Evolutionary conservation across 2,329 filamentous ascomycete genomes (phyloP).

Genomic region (Colletotrichum sp.): DNA sequence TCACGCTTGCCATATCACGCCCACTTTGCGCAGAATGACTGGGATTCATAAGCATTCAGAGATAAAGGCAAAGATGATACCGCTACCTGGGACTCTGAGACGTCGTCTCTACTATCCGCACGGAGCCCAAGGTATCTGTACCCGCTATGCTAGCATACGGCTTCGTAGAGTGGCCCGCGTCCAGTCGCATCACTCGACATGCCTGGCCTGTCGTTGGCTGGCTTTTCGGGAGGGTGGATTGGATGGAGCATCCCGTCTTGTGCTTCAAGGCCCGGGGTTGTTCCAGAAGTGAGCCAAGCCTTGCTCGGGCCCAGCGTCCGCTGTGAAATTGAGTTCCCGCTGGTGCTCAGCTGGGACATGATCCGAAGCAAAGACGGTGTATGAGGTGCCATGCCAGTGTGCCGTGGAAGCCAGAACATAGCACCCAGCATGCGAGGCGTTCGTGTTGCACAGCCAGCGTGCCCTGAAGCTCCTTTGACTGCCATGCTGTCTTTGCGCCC

Average conservation of each 20-base stretch:
- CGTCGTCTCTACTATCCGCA: neutral
- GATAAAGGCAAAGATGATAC: neutral
- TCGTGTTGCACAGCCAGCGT: neutral
- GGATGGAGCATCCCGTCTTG: slow-evolving; percentile 15
- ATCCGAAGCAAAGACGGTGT: slow-evolving; percentile 19
- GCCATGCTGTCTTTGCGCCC: neutral
- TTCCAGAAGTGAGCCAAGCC: slow-evolving; percentile 15
- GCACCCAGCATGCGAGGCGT: neutral
- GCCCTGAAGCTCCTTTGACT: neutral
- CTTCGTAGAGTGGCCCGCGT: neutral
- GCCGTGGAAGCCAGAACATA: neutral
- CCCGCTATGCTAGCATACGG: neutral
- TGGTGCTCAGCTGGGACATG: slow-evolving; percentile 18
- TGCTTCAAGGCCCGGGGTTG: slow-evolving; percentile 13
- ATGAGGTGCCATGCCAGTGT: neutral
- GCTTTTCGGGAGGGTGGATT: slow-evolving; percentile 16
- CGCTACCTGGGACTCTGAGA: neutral
- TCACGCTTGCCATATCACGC: neutral
- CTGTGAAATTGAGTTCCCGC: slow-evolving; percentile 21
- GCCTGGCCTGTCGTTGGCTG: slow-evolving; percentile 11
- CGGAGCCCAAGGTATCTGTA: slow-evolving; percentile 4
- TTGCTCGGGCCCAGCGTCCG: slow-evolving; percentile 4
- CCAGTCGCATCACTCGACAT: slow-evolving; percentile 17
- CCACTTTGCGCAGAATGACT: neutral
- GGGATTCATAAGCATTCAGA: neutral